Evolutionary conservation across 805 yeast genomes (phyloP), one percentile per base, ranked within the genome.

Genomic region (Ogataea kodamae): DNA sequence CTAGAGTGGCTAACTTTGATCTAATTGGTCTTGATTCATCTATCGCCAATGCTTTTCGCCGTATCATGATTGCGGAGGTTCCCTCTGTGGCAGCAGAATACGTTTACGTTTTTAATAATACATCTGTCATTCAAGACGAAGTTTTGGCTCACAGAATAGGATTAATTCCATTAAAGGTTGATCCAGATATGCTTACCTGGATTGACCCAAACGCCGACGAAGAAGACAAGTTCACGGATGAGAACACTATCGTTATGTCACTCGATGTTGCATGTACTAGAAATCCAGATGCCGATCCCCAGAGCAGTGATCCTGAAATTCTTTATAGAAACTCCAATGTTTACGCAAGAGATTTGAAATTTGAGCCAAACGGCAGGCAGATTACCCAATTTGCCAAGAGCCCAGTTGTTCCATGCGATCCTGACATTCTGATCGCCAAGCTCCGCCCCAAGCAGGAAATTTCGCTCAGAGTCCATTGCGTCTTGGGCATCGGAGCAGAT

Each of bases 401-500:
- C 32, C 86, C 89, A 1, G 85, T 81, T 22, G 79, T 67, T 7
- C 82, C 95, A 14, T 72, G 83, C 39, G 92, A 89, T 62, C 96
- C 96, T 22, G 82, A 92, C 58, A 85, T 92, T 47, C 64, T 92
- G 44, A 62, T 92, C 34, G 96, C 96, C 33, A 92, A 92, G 64
- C 69, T 92, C 53, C 77, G 98, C 52, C 97, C 97, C 5, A 96
- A 96, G 30, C 98, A 92, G 65, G 97, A 92, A 63, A 89, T 92
- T 44, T 75, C 90, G 17, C 69, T 92, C 46, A 72, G 88, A 54
- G 95, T 83, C 37, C 96, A 88, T 64, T 92, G 97, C 58, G 70
- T 89, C 18, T 70, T 90, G 43, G 98, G 98, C 39, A 65, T 85
- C 46, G 98, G 97, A 33, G 64, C 87, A 25, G 98, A 92, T 60